Evolutionary conservation across 2,329 filamentous ascomycete genomes (phyloP).

Genomic region (Lachnellula hyalina): DNA sequence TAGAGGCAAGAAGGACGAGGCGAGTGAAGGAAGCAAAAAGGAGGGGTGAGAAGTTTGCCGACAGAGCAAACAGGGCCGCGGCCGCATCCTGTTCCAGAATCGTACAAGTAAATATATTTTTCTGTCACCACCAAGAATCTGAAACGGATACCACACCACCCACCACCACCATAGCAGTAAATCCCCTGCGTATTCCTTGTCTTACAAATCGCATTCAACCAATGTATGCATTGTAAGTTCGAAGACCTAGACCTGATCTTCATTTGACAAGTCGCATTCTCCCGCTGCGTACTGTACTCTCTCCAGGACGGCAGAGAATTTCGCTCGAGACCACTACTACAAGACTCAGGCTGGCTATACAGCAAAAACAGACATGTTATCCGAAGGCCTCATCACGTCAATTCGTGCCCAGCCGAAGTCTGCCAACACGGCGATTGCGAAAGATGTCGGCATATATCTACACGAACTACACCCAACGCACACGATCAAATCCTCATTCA

Average conservation of each 20-base stretch:
- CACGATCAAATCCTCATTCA: conserved; percentile 72
- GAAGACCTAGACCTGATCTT: too few relatives aligned
- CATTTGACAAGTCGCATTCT: not conserved
- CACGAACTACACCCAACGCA: conserved; percentile 76
- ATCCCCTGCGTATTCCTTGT: not conserved
- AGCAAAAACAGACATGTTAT: conserved; percentile 37
- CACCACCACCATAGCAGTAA: not conserved
- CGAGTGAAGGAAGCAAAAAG: not conserved
- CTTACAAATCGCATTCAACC: not conserved
- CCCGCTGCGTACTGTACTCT: not conserved
- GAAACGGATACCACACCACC: not conserved
- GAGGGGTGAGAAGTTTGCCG: not conserved
- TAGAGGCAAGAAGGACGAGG: not conserved
- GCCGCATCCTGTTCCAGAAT: not conserved
- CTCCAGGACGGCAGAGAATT: not conserved
- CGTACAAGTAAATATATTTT: not conserved
- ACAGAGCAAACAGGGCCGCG: not conserved
- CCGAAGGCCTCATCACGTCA: conserved; percentile 55
- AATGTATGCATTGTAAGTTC: not conserved
- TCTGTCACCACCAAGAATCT: not conserved
- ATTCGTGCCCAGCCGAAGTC: conserved; percentile 52
- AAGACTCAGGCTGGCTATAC: too few relatives aligned
- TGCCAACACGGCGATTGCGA: conserved; percentile 58
- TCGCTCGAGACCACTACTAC: too few relatives aligned
- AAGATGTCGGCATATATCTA: conserved; percentile 83